Evolutionary conservation across 2,329 filamentous ascomycete genomes (phyloP), one percentile per base, ranked within the genome.

Genomic region (Apiospora sp.): DNA sequence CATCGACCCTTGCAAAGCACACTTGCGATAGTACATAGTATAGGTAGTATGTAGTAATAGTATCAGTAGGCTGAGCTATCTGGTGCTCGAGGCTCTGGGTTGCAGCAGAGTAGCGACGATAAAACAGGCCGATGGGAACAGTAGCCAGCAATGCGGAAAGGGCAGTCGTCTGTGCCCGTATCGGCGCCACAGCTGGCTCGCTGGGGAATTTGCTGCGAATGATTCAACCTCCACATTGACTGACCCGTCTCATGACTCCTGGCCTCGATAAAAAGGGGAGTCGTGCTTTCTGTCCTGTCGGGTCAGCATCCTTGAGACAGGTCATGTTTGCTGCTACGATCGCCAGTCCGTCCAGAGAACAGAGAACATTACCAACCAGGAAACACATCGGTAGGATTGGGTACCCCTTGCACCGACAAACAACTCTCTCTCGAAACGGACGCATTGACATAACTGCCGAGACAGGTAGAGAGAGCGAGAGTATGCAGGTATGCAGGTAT

Each of bases 241-340:
- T 64, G 58, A 41, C 58, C 58, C 27, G 51, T 58, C 27, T 58
- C 51, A 58, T 58, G 51, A 61, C 30, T 61, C 54, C 54, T 61
- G 54, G 54, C 30, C 54, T 61, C 51, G 51, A 58, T 22, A 16
- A n/a, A 58, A 34, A 34, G 51, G 51, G 51, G 51, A 34, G 51
- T 58, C 8, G 30, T 30, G 24, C 16, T 19, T 37, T 34, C 58
- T 64, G 58, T n/a, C 34, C 58, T 64, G 58, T 64, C 58, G 58
- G 58, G 34, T 64, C 58, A n/a, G 58, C 13, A 64, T 64, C 58
- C 58, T 64, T 64, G 58, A 64, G 58, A 64, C 58, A 64, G 58
- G 58, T 64, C 58, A 64, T 64, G 58, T 64, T 64, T 64, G 58
- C 58, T 64, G 58, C 58, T 64, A 41, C 34, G 58, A 64, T 64